Conservation (phyloP, 1,139 yeast genomes). For the Pichiaceae sp. region DNA sequence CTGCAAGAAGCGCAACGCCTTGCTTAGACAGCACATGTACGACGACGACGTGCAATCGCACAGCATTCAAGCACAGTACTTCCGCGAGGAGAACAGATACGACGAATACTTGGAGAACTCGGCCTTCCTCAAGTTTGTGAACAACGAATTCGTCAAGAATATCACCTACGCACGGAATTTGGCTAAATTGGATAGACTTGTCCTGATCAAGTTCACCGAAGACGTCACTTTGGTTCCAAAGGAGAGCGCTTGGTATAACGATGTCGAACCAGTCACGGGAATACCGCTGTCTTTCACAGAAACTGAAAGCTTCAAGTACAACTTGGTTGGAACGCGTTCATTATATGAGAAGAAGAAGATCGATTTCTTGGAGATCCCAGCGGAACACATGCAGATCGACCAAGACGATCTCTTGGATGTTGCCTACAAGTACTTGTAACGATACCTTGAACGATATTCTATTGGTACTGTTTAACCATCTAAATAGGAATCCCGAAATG, state of each 20-base stretch:
- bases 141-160: constrained; percentile 43
- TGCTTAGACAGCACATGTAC: constrained; percentile 59
- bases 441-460: not conserved
- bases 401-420: constrained; percentile 33
- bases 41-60: constrained; percentile 44
- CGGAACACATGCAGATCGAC: constrained; percentile 59
- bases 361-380: constrained; percentile 44
- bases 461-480: not conserved
- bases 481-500: not conserved
- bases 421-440: constrained; percentile 21
- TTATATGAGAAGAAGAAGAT: constrained; percentile 37
- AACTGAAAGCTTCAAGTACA: constrained; percentile 41
- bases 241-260: constrained; percentile 62
- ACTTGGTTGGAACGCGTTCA: constrained; percentile 50
- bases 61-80: constrained; percentile 69
- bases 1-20: constrained; percentile 47
- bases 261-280: constrained; percentile 38
- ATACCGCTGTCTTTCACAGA: constrained; percentile 36
- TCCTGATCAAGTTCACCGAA: constrained; percentile 48
- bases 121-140: constrained; percentile 45
- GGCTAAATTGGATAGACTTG: constrained; percentile 38
- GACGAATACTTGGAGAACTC: constrained; percentile 21
- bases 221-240: constrained; percentile 69
- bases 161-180: constrained; percentile 34
- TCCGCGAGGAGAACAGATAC: constrained; percentile 39